Evolutionary conservation across 2,329 filamentous ascomycete genomes (phyloP), one percentile per base, ranked within the genome.

Genomic region (Penicillium sp.): DNA sequence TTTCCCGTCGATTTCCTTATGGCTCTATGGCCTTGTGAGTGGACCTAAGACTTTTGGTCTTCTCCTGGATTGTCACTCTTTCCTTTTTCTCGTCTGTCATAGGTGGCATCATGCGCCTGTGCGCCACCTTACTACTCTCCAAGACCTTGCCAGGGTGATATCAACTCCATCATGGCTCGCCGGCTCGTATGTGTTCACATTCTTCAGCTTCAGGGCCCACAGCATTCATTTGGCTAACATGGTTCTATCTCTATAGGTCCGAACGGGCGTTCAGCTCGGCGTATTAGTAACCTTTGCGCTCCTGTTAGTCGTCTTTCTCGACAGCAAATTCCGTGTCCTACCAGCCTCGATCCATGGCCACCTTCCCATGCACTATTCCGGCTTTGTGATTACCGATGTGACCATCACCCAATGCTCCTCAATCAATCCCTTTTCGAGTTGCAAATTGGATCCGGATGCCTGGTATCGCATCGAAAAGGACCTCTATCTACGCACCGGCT

Each of bases 391-490:
- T 70, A 96, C 92, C 73, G 93, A 97, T 78, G 83, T 97, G 61
- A 91, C 88, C 37, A 84, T 97, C 65, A 84, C 86, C 19, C 89
- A 84, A 55, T 97, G 93, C 78, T 92, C 89, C 8, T 84, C 84
- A 13, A 70, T 95, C 55, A 95, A 93, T 73, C 73, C 85, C 33
- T 89, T 94, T 60, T 89, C 89, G 4, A 89, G 85, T 48, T 96
- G 92, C 79, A 87, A 87, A 64, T 85, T 95, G 64, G 89, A 95
- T 71, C 77, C 83, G 40, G 80, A 86, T 46, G 81, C 85, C 59
- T 97, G 93, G 93, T 88, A 92, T 68, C 89, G 91, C 52, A 82
- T 97, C 64, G 90, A 96, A 66, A 97, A 97, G 79, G 92, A 97
- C 73, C 84, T 97, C 0, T 95, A 92, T 73, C 84, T 97, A 19